Percentiles rank a stretch among this genome's conserved stretches.
Evolutionary conservation across 306 rosid species (phyloP).

Genomic region (Malus orientalis): DNA sequence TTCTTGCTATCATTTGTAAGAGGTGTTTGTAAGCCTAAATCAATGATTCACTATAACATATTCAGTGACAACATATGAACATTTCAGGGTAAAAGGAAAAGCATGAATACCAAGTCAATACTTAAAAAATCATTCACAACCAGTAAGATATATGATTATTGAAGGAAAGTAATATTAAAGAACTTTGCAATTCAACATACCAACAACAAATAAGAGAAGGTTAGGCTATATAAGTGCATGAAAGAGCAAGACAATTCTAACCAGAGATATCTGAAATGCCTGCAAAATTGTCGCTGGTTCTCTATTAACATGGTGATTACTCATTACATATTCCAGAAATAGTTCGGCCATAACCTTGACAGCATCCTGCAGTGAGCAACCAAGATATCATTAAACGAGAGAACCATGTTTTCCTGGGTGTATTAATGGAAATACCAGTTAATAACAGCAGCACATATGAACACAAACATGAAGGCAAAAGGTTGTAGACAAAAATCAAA

Average conservation of each 20-base stretch:
- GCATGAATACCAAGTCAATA: not conserved
- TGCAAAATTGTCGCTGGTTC: constrained; percentile 51
- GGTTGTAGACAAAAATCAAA: not conserved
- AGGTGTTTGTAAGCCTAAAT: not conserved
- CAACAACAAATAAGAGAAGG: not conserved
- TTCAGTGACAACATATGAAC: not conserved
- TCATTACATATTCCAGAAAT: constrained; percentile 56
- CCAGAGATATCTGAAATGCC: constrained; percentile 85
- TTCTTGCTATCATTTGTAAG: not conserved
- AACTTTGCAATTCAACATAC: not conserved
- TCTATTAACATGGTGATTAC: constrained; percentile 43
- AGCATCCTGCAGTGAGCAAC: constrained; percentile 40
- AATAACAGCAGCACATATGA: not conserved
- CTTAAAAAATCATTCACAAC: not conserved
- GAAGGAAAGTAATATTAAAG: not conserved
- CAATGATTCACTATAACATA: not conserved
- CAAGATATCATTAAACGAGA: constrained; percentile 1
- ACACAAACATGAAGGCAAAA: not conserved
- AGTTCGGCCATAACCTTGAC: constrained; percentile 33
- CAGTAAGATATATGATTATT: not conserved
- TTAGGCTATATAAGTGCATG: not conserved
- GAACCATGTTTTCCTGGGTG: not conserved
- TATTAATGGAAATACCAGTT: not conserved
- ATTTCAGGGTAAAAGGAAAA: not conserved
- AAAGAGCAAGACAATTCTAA: constrained; percentile 32